Evolutionary conservation across 2,329 filamentous ascomycete species (phyloP), one percentile per base, ranked within the genome.

Genomic region (Aspergillus sclerotialis): DNA sequence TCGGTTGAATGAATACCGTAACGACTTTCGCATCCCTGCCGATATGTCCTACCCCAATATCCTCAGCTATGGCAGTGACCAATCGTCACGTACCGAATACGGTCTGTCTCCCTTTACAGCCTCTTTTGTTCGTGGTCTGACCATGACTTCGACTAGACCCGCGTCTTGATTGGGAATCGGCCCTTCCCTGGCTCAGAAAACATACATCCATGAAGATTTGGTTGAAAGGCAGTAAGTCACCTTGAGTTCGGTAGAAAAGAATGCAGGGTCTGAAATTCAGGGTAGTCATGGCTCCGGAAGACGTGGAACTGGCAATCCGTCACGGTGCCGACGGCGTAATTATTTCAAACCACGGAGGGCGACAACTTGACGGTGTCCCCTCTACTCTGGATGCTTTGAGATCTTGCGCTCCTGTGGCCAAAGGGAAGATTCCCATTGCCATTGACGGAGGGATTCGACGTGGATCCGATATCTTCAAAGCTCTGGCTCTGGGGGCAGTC

Each of bases 1-100:
- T 7, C 59, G 72, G 1, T 57, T 70, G 17, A 69, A 72, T 30
- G 70, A 76, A 43, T 64, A 63, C 39, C 61, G 70, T 3, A 73
- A 72, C 39, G 59, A 66, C 29, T 75, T 75, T 50, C 44, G 45
- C 5, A 50, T 70, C n/a, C 69, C 69, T 1, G 46, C 55, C 5
- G 52, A 55, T 18, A 50, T 68, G 32, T 45, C 39, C 11, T 64
- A 55, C 36, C 62, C 63, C 5, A 69, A 67, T 36, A 53, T 67
- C 7, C 41, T 55, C 7, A 45, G 38, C 23, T 37, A 36, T n/a
- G 14, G 10, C 5, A 36, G 25, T 12, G 26, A 15, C n/a, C 28
- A 19, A 38, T 23, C 30, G 14, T 17, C 10, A 27, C 15, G 13
- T 33, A 28, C 17, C 29, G 12, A 15, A 18, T 7, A 33, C 30